Conservation (phyloP, 805 yeast species). For the Dipodascopsis tothii region DNA sequence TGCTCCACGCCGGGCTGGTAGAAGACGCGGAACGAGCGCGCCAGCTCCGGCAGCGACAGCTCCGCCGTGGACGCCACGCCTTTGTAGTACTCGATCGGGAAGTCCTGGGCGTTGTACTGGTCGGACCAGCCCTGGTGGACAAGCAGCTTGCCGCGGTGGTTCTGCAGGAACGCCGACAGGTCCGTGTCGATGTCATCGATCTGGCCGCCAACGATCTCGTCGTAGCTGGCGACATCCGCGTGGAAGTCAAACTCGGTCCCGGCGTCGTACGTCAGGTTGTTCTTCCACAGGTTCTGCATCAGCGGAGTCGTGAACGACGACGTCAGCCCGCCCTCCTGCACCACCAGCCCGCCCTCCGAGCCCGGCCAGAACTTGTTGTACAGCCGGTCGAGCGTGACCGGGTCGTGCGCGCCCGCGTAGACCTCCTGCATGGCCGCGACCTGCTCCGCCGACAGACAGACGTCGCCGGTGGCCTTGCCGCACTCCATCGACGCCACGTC, state of each 20-base stretch:
- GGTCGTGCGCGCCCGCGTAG: neutral
- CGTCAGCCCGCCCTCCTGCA: neutral
- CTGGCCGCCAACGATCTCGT: neutral
- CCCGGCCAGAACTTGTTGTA: neutral
- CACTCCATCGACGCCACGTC: too few species aligned
- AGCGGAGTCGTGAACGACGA: neutral
- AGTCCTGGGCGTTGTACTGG: neutral
- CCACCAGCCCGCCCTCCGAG: neutral
- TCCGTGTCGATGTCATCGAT: neutral
- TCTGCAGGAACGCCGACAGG: conserved; percentile 1
- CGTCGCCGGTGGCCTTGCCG: too few species aligned
- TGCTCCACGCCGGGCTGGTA: conserved; percentile 5
- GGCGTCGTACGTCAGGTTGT: neutral
- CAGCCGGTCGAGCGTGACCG: neutral
- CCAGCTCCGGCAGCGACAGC: neutral
- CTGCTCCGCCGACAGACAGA: neutral
- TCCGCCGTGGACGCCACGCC: neutral
- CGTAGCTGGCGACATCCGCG: neutral
- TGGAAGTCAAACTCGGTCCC: neutral
- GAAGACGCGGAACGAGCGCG: neutral
- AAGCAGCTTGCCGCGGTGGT: neutral
- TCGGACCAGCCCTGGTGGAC: conserved; percentile 2
- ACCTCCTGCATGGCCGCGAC: neutral
- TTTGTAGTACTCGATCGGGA: neutral
- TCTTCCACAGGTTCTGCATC: neutral